Evolutionary conservation across 2,329 filamentous ascomycete species (phyloP).

Genomic region (Fusarium lateritium): DNA sequence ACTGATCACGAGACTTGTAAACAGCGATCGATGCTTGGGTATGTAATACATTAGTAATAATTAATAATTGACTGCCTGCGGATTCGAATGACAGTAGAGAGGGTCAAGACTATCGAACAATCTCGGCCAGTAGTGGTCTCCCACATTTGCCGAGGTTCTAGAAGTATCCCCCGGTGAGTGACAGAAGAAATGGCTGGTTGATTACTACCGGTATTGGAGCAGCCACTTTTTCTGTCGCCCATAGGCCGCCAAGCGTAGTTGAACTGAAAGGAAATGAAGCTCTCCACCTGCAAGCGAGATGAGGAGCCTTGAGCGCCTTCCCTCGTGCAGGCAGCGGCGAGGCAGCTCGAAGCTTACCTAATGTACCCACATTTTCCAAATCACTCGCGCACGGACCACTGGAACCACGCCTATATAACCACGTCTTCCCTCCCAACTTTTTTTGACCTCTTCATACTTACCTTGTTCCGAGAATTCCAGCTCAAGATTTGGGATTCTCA

Average conservation of each 20-base stretch:
- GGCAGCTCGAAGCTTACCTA: not conserved
- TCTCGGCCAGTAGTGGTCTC: not conserved
- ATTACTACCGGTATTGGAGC: too few relatives aligned
- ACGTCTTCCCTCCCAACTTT: constrained; percentile 10
- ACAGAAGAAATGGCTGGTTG: too few relatives aligned
- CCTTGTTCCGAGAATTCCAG: constrained; percentile 62
- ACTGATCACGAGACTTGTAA: too few relatives aligned
- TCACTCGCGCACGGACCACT: constrained; percentile 25
- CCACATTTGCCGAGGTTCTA: constrained; percentile 1
- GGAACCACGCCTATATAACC: constrained; percentile 50
- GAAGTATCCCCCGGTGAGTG: too few relatives aligned
- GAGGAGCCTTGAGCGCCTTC: not conserved
- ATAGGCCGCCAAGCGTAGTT: not conserved
- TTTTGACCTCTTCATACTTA: constrained; percentile 67
- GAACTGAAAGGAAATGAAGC: constrained; percentile 23
- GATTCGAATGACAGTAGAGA: not conserved
- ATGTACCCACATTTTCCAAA: not conserved
- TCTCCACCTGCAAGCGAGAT: constrained; percentile 14
- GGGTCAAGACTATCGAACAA: too few relatives aligned
- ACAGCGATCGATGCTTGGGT: too few relatives aligned
- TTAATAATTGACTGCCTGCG: too few relatives aligned
- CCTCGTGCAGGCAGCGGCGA: not conserved
- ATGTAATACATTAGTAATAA: too few relatives aligned
- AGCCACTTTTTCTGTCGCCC: too few relatives aligned
- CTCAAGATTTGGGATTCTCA: constrained; percentile 62